Percentiles rank a stretch among this genome's conserved stretches.
Conservation (phyloP, 1,284 basidiomycete species). For the Cryptococcus hybrid region DNA sequence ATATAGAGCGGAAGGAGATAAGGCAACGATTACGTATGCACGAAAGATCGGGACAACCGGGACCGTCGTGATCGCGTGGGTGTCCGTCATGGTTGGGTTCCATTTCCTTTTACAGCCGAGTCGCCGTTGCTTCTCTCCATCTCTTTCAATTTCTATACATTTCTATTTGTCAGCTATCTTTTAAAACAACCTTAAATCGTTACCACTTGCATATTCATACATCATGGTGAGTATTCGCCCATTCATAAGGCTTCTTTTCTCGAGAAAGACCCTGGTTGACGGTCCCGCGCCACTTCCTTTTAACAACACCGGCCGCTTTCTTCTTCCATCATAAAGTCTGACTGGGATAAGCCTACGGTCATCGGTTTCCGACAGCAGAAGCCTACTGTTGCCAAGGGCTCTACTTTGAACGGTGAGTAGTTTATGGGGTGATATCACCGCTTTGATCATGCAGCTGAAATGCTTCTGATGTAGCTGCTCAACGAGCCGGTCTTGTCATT, state of each 20-base stretch:
- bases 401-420: slow-evolving; percentile 36
- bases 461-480: slow-evolving; percentile 31
- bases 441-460: background rate
- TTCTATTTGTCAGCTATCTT: background rate
- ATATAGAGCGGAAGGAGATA: slow-evolving; percentile 6
- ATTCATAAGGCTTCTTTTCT: background rate
- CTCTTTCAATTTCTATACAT: background rate
- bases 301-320: background rate
- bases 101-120: background rate
- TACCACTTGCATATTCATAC: background rate
- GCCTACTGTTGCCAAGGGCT: slow-evolving; percentile 36
- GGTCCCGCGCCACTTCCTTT: background rate
- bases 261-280: background rate
- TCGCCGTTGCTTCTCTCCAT: background rate
- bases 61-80: background rate
- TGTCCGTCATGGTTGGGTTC: background rate
- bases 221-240: background rate
- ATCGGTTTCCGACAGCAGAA: slow-evolving; percentile 33
- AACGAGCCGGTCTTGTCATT: slow-evolving; percentile 50
- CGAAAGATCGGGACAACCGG: no score
- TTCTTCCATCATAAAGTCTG: slow-evolving; percentile 25
- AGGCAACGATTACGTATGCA: background rate
- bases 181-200: background rate
- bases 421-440: background rate
- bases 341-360: slow-evolving; percentile 41